phyloP scores from a whole-genome alignment of 2,329 filamentous ascomycete species.

The Fusarium redolens region DNA sequence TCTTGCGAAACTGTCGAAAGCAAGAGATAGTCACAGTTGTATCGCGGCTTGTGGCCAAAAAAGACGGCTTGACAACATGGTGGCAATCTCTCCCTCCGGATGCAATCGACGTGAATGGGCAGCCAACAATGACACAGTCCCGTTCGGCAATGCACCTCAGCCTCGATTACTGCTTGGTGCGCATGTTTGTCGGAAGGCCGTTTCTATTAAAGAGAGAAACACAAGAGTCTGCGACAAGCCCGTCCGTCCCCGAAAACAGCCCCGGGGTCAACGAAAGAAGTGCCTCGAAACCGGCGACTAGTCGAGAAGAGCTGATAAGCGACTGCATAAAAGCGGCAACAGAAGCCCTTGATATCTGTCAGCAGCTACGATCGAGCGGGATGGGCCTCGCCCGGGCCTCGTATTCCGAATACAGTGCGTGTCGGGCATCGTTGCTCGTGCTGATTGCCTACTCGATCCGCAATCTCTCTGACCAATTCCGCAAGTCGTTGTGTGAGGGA shows the following conservation, averaged over 20 bases:
- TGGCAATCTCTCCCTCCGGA: slow-evolving; percentile 3
- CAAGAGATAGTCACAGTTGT: not conserved
- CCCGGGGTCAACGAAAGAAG: not conserved
- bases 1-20: not conserved
- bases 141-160: not conserved
- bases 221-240: not conserved
- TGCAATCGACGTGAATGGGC: not conserved
- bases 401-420: slow-evolving; percentile 10
- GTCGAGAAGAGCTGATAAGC: slow-evolving; percentile 3
- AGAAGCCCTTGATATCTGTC: slow-evolving; percentile 7
- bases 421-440: slow-evolving; percentile 2
- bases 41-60: not conserved
- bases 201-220: not conserved
- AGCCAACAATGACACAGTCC: not conserved
- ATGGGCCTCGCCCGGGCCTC: slow-evolving; percentile 2
- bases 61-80: not conserved
- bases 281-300: not conserved
- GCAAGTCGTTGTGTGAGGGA: not conserved
- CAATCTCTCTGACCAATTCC: not conserved
- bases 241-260: not conserved
- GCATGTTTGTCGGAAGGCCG: not conserved
- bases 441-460: slow-evolving; percentile 10
- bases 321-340: slow-evolving; percentile 6
- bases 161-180: slow-evolving; percentile 4
- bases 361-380: not conserved